Evolutionary conservation across 1,284 basidiomycete genomes (phyloP).

Genomic region (Ganoderma meredithae): DNA sequence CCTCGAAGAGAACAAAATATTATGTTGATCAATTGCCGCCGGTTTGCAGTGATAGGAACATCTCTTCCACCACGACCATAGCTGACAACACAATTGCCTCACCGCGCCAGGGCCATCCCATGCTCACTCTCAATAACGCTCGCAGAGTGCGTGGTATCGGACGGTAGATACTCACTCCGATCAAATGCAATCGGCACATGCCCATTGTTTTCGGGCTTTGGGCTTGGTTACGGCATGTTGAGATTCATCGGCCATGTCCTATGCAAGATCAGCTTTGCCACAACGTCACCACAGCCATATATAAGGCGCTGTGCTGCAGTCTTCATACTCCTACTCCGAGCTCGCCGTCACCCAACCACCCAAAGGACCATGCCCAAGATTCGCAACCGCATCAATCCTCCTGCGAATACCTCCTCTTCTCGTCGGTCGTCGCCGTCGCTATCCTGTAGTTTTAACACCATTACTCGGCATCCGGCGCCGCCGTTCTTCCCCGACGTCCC

Average conservation of each 20-base stretch:
- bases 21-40: too few relatives aligned
- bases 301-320: not conserved
- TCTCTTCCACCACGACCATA: too few relatives aligned
- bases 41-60: too few relatives aligned
- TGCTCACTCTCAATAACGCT: not conserved
- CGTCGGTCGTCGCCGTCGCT: not conserved
- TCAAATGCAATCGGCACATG: not conserved
- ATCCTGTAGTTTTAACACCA: not conserved
- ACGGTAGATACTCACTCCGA: not conserved
- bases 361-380: constrained; percentile 16
- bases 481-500: constrained; percentile 22
- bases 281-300: not conserved
- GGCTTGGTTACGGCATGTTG: not conserved
- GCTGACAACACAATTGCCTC: not conserved
- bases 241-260: not conserved
- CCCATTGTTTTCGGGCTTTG: constrained; percentile 3
- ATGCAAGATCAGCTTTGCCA: not conserved
- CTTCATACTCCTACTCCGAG: not conserved
- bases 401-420: not conserved
- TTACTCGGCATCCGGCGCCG: constrained; percentile 4
- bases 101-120: not conserved
- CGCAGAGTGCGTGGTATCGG: not conserved
- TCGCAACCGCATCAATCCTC: constrained; percentile 6
- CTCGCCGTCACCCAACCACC: not conserved
- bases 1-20: too few relatives aligned